A percentile compares a stretch with the other conserved stretches of the same genome.
These are phyloP conservation scores for Chaetomiaceae sp. DNA, from an alignment of 2,329 filamentous ascomycete genomes.

Conservation along the genomic window DNA sequence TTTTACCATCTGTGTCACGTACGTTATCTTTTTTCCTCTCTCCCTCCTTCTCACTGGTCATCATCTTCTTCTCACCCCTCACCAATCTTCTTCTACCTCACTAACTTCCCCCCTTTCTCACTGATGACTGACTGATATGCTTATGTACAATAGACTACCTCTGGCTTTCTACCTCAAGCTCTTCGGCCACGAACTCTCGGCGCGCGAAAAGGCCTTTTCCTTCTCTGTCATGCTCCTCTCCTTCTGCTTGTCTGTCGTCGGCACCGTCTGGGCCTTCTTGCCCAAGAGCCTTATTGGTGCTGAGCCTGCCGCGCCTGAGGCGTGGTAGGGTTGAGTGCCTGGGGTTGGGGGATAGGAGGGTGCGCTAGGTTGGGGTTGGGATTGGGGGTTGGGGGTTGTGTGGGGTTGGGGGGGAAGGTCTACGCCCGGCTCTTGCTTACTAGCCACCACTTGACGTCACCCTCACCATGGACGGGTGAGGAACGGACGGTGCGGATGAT, in stretches of 20 bases:
- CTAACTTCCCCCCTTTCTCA: too few relatives aligned
- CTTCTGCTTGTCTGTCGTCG: conserved; percentile 63
- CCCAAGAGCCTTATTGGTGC: conserved; percentile 69
- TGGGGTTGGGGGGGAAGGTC: too few relatives aligned
- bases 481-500: too few relatives aligned
- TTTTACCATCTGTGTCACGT: conserved; percentile 89
- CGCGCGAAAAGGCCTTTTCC: conserved; percentile 59
- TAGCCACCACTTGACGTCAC: too few relatives aligned
- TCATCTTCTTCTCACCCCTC: not conserved
- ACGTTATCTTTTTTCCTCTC: conserved; percentile 28
- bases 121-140: too few relatives aligned
- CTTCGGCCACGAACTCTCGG: conserved; percentile 67
- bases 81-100: not conserved
- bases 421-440: too few relatives aligned
- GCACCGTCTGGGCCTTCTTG: conserved; percentile 84
- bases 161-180: conserved; percentile 86
- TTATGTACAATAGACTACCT: conserved; percentile 51
- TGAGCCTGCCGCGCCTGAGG: conserved; percentile 6
- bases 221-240: conserved; percentile 68
- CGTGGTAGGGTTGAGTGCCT: not conserved
- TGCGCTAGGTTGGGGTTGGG: not conserved
- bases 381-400: too few relatives aligned
- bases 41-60: not conserved
- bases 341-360: too few relatives aligned
- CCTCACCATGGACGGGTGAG: too few relatives aligned